Evolutionary conservation across 768 basidiomycete genomes (phyloP).

Genomic region (Phylloporus sp.): DNA sequence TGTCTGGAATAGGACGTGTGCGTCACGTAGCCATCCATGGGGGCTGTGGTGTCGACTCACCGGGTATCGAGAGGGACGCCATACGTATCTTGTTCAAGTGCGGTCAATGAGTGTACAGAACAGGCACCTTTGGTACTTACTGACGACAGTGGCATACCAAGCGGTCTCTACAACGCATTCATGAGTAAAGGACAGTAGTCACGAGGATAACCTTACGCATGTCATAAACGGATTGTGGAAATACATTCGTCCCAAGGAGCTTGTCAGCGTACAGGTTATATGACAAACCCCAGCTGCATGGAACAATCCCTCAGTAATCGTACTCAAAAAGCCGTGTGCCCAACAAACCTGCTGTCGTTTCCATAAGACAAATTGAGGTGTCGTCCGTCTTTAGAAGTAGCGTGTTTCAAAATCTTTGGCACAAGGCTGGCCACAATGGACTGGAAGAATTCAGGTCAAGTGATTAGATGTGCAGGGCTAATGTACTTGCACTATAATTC

Average conservation of each 20-base stretch:
- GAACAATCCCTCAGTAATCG: background rate
- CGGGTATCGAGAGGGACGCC: conserved; percentile 22
- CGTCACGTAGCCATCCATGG: background rate
- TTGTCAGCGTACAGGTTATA: conserved; percentile 66
- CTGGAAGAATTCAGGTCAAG: conserved; percentile 29
- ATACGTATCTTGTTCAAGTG: conserved; percentile 12
- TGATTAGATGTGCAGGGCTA: background rate
- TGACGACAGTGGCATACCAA: conserved; percentile 13
- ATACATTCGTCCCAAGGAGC: conserved; percentile 50
- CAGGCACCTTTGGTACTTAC: conserved; percentile 5
- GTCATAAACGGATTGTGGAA: conserved; percentile 29
- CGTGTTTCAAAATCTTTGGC: conserved; percentile 48
- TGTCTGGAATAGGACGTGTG: conserved; percentile 27
- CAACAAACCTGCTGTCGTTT: conserved; percentile 41
- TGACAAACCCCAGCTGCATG: conserved; percentile 49
- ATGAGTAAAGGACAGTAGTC: background rate
- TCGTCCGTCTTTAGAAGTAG: conserved; percentile 45
- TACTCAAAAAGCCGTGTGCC: background rate
- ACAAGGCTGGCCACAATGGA: conserved; percentile 52
- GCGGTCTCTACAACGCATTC: conserved; percentile 10
- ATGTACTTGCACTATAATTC: conserved; percentile 38
- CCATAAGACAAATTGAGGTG: conserved; percentile 59
- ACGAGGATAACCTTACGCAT: conserved; percentile 13
- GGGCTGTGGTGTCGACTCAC: background rate
- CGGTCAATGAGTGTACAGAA: background rate